Conservation (phyloP, 2,329 filamentous ascomycete species). For the Cladorrhinum sp. region DNA sequence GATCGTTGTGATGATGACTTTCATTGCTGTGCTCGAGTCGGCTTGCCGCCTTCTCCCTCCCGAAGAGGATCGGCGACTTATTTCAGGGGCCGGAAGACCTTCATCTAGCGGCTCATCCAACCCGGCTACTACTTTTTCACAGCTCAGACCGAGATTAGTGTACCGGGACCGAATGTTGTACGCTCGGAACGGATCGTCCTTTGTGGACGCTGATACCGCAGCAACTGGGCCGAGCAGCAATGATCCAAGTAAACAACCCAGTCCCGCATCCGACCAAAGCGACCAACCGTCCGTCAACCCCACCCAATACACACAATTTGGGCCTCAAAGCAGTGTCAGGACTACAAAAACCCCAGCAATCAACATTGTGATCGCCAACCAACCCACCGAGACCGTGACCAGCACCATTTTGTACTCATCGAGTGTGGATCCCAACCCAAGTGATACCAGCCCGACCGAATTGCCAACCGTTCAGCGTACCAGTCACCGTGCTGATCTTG, state of each 20-base stretch:
- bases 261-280: background rate
- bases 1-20: slow-evolving; percentile 8
- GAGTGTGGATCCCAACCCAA: too few relatives aligned
- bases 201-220: background rate
- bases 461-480: too few relatives aligned
- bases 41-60: slow-evolving; percentile 18
- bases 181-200: too few relatives aligned
- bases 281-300: background rate
- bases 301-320: background rate
- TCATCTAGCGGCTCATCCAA: background rate
- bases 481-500: too few relatives aligned
- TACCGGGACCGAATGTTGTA: too few relatives aligned
- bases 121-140: too few relatives aligned
- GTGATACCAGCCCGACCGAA: too few relatives aligned
- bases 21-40: slow-evolving; percentile 13
- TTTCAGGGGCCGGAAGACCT: background rate
- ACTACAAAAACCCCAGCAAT: background rate
- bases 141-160: background rate
- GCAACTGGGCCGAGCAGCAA: background rate
- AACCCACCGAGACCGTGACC: background rate
- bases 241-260: background rate
- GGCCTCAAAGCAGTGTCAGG: background rate
- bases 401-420: too few relatives aligned
- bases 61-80: slow-evolving; percentile 11
- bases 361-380: background rate